These are phyloP conservation scores for Yamadazyma atmosphaerica DNA, from an alignment of 1,139 yeast species.

Conservation along the genomic window DNA sequence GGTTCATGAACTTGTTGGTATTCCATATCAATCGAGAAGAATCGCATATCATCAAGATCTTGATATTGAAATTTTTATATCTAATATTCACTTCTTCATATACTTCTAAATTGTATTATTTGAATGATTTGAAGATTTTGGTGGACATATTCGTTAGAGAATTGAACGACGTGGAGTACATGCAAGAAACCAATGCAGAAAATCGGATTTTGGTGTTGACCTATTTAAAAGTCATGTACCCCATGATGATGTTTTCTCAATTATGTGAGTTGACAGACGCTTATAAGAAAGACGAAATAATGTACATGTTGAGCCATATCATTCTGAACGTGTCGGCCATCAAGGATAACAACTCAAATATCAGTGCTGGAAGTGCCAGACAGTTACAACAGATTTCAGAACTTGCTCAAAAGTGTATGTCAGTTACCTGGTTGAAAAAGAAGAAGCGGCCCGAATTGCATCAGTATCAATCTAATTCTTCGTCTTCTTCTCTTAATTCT, in stretches of 20 bases:
- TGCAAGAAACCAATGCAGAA: constrained; percentile 47
- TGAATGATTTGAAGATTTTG: constrained; percentile 82
- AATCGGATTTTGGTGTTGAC: constrained; percentile 61
- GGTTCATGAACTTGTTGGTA: constrained; percentile 41
- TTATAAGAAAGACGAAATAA: constrained; percentile 60
- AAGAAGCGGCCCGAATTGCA: constrained; percentile 6
- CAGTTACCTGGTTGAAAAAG: constrained; percentile 54
- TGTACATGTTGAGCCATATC: constrained; percentile 51
- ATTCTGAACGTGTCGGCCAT: constrained; percentile 26
- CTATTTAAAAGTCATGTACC: constrained; percentile 73
- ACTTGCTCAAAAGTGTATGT: constrained; percentile 62
- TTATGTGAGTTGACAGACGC: constrained; percentile 44
- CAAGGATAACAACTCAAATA: constrained; percentile 8
- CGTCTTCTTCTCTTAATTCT: too few relatives aligned
- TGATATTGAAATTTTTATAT: constrained; percentile 77
- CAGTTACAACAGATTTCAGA: constrained; percentile 49
- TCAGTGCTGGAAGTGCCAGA: constrained; percentile 2
- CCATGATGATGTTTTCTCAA: constrained; percentile 68
- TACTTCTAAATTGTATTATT: constrained; percentile 69
- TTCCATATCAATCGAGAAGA: constrained; percentile 74
- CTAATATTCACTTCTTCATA: constrained; percentile 67
- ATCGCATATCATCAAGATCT: constrained; percentile 70
- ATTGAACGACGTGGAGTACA: constrained; percentile 58
- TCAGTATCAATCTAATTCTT: neutral
- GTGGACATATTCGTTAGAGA: constrained; percentile 86